Base-by-base conservation (phyloP, 371 early-diverging fungal genomes). In the Mucor racemosus region DNA sequence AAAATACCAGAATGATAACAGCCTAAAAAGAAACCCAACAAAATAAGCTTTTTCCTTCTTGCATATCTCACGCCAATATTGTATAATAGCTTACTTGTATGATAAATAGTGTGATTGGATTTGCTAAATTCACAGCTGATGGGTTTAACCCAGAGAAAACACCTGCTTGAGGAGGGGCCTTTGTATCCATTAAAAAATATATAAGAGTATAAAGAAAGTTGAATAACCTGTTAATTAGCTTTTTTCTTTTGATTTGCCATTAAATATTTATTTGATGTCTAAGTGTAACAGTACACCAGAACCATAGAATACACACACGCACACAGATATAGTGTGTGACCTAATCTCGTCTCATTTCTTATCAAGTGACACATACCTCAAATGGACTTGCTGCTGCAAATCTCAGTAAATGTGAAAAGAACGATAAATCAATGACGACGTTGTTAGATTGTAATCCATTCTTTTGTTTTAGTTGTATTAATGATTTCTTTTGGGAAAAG, bases 61-160 rank as follows among this genome's bases (percentile, higher is more conserved):
- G 50, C 26, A 50, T 50, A 44, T 26, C 6, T 50, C 50, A 38
- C 4, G 38, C 38, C 5, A 38, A 10, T 19, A 7, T 41, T 1
- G 42, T 11, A 14, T 41, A 5, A 50, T 38, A 53, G 17, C 17
- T 60, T 78, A 86, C 89, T 74, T 89, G 92, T 64, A 92, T 83
- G 15, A 92, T 85, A 72, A 92, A 91, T 44, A 92, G 76, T 0
- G 83, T 73, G 59, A 91, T 67, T 7, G 93, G 91, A 62, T 90
- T 74, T 5, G 65, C 38, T 1, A 80, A 31, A 67, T 85, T 88
- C 61, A 79, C 81, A 7, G 35, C 60, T 4, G 87, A 71, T 17
- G 93, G 93, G 66, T 90, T 87, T 42, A 79, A 46, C 26, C 92
- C 91, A 14, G 89, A 72, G 64, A 92, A 83, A 15, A 91, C 81